A percentile compares a stretch with the other conserved stretches of the same genome.
Evolutionary conservation across 495 filamentous ascomycete genomes (phyloP).

Genomic region (Cercophora scortea): DNA sequence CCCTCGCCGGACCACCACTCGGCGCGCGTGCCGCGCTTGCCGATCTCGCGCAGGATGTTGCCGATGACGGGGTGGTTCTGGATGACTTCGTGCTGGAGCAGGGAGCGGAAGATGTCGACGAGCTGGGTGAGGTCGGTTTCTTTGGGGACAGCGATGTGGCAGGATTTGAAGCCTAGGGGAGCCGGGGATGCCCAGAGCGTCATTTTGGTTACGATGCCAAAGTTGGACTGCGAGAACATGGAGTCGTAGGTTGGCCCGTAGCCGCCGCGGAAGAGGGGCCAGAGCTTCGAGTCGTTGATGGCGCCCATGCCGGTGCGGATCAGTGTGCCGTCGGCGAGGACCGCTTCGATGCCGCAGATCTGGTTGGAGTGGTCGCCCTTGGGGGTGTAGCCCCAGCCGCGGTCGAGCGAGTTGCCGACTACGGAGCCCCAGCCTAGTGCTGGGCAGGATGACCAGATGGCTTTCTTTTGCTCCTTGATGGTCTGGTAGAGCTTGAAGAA

Average conservation of each 20-base stretch:
- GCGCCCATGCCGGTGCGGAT: slow-evolving; percentile 42
- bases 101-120: slow-evolving; percentile 23
- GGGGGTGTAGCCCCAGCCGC: slow-evolving; percentile 34
- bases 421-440: slow-evolving; percentile 48
- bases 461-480: slow-evolving; percentile 33
- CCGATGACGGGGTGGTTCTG: slow-evolving; percentile 35
- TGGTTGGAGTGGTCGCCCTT: slow-evolving; percentile 40
- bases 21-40: slow-evolving; percentile 5
- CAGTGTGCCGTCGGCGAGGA: slow-evolving; percentile 38
- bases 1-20: slow-evolving; percentile 7
- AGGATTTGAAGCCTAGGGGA: slow-evolving; percentile 37
- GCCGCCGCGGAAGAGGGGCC: slow-evolving; percentile 6
- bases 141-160: slow-evolving; percentile 36
- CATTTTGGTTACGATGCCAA: slow-evolving; percentile 39
- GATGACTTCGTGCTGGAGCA: slow-evolving; percentile 23
- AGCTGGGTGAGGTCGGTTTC: slow-evolving; percentile 27
- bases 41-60: slow-evolving; percentile 24
- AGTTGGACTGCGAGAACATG: slow-evolving; percentile 37
- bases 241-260: slow-evolving; percentile 36
- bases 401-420: slow-evolving; percentile 42
- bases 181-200: slow-evolving; percentile 33
- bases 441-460: slow-evolving; percentile 42
- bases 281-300: slow-evolving; percentile 11
- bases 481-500: slow-evolving; percentile 45
- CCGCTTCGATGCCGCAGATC: slow-evolving; percentile 39